Percentiles rank a stretch among this genome's conserved stretches.
phyloP scores from a whole-genome alignment of 768 basidiomycete species.

The Phylloporus sp. region DNA sequence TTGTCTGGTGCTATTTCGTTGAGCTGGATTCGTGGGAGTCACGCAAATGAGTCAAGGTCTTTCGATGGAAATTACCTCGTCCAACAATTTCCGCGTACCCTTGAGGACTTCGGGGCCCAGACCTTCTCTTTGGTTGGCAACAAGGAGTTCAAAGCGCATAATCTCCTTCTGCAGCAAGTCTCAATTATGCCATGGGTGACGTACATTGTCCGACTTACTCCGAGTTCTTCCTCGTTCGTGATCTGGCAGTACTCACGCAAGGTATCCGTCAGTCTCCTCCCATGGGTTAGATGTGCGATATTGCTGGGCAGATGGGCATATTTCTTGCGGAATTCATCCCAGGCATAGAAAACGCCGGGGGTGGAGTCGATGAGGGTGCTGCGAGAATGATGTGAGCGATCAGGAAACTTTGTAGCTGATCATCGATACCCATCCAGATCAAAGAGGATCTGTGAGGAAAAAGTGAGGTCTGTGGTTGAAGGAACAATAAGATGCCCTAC shows the following conservation, averaged over 20 bases:
- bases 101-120: conserved; percentile 58
- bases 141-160: conserved; percentile 73
- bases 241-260: conserved; percentile 66
- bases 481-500: conserved; percentile 32
- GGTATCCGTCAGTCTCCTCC: conserved; percentile 73
- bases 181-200: not conserved
- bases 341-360: conserved; percentile 74
- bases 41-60: not conserved
- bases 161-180: conserved; percentile 51
- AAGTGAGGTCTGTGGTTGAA: not conserved
- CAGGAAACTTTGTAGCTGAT: not conserved
- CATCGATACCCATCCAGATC: conserved; percentile 63
- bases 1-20: conserved; percentile 22
- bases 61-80: conserved; percentile 37
- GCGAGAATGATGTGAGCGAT: conserved; percentile 8
- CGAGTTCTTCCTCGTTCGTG: conserved; percentile 49
- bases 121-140: conserved; percentile 45
- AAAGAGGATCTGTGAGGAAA: conserved; percentile 51
- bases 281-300: conserved; percentile 64
- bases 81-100: conserved; percentile 56
- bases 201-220: conserved; percentile 38
- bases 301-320: conserved; percentile 51
- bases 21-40: conserved; percentile 17
- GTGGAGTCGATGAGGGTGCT: conserved; percentile 82
- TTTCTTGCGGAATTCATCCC: conserved; percentile 64